Percentiles rank a stretch among this genome's conserved stretches.
These are phyloP conservation scores for Avena eriantha DNA, from an alignment of 176 grass and related monocot genomes.

Conservation along the genomic window DNA sequence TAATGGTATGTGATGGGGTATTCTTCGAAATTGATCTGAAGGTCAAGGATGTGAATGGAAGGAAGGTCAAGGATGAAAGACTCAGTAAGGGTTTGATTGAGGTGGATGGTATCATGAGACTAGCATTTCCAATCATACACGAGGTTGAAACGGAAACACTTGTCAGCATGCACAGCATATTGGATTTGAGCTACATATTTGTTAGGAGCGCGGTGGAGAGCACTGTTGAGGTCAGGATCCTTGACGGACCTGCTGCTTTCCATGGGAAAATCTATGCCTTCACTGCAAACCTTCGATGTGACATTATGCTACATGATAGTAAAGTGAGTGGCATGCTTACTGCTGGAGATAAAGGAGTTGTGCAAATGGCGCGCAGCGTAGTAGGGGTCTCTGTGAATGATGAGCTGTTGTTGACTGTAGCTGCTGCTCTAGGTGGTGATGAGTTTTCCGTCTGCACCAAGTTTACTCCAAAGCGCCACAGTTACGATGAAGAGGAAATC, in stretches of 20 bases:
- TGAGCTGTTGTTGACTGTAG: background rate
- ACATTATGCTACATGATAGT: conserved; percentile 6
- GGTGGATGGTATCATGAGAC: background rate
- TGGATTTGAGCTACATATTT: background rate
- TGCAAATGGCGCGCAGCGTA: background rate
- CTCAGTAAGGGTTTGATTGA: background rate
- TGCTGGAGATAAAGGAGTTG: background rate
- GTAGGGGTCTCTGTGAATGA: background rate
- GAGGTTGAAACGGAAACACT: background rate
- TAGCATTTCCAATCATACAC: background rate
- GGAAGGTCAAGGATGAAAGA: background rate
- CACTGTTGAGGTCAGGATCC: background rate
- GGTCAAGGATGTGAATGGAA: background rate
- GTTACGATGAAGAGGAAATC: background rate
- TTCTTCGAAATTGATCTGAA: background rate
- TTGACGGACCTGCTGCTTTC: background rate
- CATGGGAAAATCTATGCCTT: background rate
- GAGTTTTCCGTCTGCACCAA: background rate
- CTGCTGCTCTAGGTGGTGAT: background rate
- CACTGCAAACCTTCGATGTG: background rate
- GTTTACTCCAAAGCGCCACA: background rate
- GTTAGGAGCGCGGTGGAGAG: background rate
- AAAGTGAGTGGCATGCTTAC: background rate
- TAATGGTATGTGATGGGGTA: background rate
- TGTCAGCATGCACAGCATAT: background rate